These are phyloP conservation scores for Ogataea neopini DNA, from an alignment of 805 yeast genomes.

Conservation along the genomic window DNA sequence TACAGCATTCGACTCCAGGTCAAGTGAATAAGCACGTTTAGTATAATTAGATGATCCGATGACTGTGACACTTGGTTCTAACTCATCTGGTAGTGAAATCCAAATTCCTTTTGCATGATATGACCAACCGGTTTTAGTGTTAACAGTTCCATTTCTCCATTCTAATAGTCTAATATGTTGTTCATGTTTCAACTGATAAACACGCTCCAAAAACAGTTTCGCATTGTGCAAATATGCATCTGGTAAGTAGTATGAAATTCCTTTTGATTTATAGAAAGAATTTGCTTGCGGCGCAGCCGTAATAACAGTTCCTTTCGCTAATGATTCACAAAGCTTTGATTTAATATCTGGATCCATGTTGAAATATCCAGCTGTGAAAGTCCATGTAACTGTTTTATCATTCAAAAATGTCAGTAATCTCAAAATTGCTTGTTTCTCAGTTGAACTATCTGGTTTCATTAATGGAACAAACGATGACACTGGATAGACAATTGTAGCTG, in stretches of 20 bases:
- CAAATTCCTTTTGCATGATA: constrained; percentile 97
- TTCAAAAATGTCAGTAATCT: constrained; percentile 59
- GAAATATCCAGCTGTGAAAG: constrained; percentile 95
- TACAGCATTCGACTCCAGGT: constrained; percentile 85
- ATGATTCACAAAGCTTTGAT: constrained; percentile 53
- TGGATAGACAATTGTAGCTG: constrained; percentile 77
- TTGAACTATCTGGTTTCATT: constrained; percentile 64
- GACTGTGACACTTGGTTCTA: constrained; percentile 69
- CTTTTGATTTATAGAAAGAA: constrained; percentile 84
- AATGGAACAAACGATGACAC: constrained; percentile 90
- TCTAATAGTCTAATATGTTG: constrained; percentile 62
- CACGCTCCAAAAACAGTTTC: constrained; percentile 52
- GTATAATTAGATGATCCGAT: constrained; percentile 95
- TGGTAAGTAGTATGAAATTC: constrained; percentile 80
- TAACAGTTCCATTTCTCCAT: constrained; percentile 87
- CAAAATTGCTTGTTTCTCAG: constrained; percentile 75
- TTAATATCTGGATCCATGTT: constrained; percentile 81
- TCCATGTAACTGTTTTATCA: constrained; percentile 63
- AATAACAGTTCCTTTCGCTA: constrained; percentile 67
- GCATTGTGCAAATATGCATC: constrained; percentile 83
- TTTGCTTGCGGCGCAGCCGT: constrained; percentile 95
- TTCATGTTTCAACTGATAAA: constrained; percentile 36
- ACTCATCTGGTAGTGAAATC: constrained; percentile 62
- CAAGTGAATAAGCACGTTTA: constrained; percentile 81
- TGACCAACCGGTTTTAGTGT: constrained; percentile 87